Evolutionary conservation across 2,329 filamentous ascomycete genomes (phyloP).

Genomic region (Rhynchosporium agropyri): DNA sequence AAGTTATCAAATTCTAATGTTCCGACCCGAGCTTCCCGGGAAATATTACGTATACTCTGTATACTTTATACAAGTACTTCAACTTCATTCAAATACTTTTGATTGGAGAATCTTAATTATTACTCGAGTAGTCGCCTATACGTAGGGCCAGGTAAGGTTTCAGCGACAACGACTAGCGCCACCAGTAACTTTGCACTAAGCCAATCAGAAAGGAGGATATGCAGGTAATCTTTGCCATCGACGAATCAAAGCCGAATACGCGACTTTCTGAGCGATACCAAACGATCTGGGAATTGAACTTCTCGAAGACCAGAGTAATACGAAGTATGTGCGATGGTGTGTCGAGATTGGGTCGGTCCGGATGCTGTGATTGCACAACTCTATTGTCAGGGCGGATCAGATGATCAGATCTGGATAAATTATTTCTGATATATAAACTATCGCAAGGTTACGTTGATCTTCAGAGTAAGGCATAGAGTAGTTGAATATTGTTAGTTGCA

Average conservation of each 20-base stretch:
- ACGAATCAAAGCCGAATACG: slow-evolving; percentile 8
- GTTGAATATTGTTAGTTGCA: too few relatives aligned
- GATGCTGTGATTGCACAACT: slow-evolving; percentile 3
- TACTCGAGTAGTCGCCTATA: too few relatives aligned
- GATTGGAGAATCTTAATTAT: too few relatives aligned
- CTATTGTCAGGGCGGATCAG: not conserved
- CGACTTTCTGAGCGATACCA: slow-evolving; percentile 4
- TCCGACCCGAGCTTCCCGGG: too few relatives aligned
- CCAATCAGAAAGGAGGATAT: slow-evolving; percentile 11
- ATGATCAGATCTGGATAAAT: not conserved
- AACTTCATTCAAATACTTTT: too few relatives aligned
- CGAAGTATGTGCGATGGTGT: not conserved
- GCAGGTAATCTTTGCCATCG: slow-evolving; percentile 3
- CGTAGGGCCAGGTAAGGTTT: too few relatives aligned
- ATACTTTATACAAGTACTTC: too few relatives aligned
- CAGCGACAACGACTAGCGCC: too few relatives aligned
- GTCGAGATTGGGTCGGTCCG: slow-evolving; percentile 2
- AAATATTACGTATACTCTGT: too few relatives aligned
- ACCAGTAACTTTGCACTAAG: not conserved
- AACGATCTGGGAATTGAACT: slow-evolving; percentile 3
- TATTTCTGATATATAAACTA: not conserved
- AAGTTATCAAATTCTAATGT: too few relatives aligned
- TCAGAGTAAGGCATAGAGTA: too few relatives aligned
- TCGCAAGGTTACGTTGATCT: too few relatives aligned
- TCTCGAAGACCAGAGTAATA: not conserved